Conservation (phyloP, 2,329 filamentous ascomycete genomes). For the Akanthomyces uredinophilus region DNA sequence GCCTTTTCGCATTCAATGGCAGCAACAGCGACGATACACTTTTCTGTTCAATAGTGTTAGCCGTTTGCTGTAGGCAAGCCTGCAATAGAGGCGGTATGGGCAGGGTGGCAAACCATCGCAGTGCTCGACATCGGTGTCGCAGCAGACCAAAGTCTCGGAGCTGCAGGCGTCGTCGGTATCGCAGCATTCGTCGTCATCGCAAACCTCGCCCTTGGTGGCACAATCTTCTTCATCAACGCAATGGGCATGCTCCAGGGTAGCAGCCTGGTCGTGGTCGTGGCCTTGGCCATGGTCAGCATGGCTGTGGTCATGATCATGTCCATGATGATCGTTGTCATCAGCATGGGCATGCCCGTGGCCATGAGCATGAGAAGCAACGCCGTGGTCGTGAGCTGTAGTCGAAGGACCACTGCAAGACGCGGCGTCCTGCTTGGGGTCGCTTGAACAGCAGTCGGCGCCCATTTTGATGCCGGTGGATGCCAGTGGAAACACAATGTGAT, state of each 20-base stretch:
- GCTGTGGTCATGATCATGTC: background rate
- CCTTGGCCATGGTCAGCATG: constrained; percentile 1
- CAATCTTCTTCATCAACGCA: constrained; percentile 12
- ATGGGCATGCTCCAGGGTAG: constrained; percentile 6
- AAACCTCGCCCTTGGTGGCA: constrained; percentile 11
- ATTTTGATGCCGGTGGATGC: background rate
- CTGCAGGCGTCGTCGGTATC: constrained; percentile 17
- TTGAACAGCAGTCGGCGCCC: constrained; percentile 16
- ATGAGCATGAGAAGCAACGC: background rate
- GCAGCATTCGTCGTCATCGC: constrained; percentile 19
- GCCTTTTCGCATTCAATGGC: constrained; percentile 27
- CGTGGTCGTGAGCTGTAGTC: background rate
- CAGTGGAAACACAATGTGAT: background rate
- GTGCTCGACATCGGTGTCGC: constrained; percentile 23
- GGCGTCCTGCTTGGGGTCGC: constrained; percentile 1
- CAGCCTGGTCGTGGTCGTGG: constrained; percentile 11
- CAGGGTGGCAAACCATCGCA: constrained; percentile 21
- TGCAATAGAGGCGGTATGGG: no score
- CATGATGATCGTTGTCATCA: background rate
- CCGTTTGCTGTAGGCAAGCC: background rate
- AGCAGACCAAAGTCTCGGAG: constrained; percentile 22
- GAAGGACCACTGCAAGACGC: constrained; percentile 2
- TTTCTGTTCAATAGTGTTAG: constrained; percentile 20
- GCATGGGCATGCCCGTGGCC: background rate
- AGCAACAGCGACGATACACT: constrained; percentile 28